Base-by-base conservation (phyloP, 2,329 filamentous ascomycete species). In the Macroventuria anomochaeta region DNA sequence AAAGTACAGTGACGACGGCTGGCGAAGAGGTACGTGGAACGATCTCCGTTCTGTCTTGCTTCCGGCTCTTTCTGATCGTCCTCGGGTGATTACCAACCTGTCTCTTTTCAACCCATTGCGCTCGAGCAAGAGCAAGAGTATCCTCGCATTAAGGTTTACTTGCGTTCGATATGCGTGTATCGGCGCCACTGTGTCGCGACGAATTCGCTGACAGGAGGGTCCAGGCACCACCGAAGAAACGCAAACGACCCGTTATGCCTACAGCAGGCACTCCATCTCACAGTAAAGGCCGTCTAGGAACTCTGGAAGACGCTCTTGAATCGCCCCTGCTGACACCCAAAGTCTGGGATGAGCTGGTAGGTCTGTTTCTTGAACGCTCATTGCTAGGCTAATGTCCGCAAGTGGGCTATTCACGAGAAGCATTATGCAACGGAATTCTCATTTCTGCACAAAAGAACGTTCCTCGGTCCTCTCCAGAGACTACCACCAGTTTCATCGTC, bases 351-450 rank as follows among this genome's bases (percentile, higher is more conserved):
- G 84, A 89, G 64, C 75, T 91, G 31, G 77, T 79, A 64, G 62
- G 69, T 39, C 10, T 38, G 7, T 20, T 23, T 37, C 57, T 23
- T 17, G 5, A 11, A 20, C 7, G 43, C 20, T n/a, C 3, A 2
- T 18, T 13, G n/a, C 13, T 33, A 25, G 29, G 37, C 54, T 64
- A 31, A 61, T 36, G 15, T 62, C 33, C 33, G 39, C 7, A 43
- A 79, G 69, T 88, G 89, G 62, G 84, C 85, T 61, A 84, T 90
- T 23, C 91, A 88, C 71, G 85, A 87, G 63, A 78, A 86, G 34
- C 87, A 91, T 67, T 91, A 88, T 68, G 85, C 86, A 0, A 86
- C 88, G 1, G 88, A 91, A 67, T 79, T 91, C 32, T 85, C 88
- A 0, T 91, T 91, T 64, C 71, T 91, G 7, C 88, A 91, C 67